These are phyloP conservation scores for Penicillium nucicola DNA, from an alignment of 495 filamentous ascomycete species.

Conservation along the genomic window DNA sequence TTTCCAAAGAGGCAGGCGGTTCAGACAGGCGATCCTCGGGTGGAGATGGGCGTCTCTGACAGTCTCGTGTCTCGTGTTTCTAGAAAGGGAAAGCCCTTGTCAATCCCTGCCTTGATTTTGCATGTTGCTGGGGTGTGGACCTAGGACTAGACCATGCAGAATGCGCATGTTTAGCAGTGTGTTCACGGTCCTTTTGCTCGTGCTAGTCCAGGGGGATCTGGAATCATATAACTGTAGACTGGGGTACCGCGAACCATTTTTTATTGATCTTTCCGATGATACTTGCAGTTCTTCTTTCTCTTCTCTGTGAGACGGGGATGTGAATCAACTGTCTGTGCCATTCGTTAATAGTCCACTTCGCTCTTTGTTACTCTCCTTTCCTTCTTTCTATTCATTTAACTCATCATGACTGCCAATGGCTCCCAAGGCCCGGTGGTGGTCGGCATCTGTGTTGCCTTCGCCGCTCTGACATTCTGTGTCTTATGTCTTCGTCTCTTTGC, in stretches of 20 bases:
- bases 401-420: conserved; percentile 17
- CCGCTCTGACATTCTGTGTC: conserved; percentile 31
- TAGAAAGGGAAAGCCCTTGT: not conserved
- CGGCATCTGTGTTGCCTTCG: conserved; percentile 34
- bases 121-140: conserved; percentile 1
- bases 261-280: not conserved
- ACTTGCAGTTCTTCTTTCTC: not conserved
- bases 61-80: conserved; percentile 2
- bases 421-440: conserved; percentile 31
- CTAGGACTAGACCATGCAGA: conserved; percentile 6
- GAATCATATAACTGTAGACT: conserved; percentile 1
- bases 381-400: not conserved
- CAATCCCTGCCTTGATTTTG: conserved; percentile 1
- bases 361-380: not conserved
- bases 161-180: not conserved
- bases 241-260: not conserved
- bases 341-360: not conserved
- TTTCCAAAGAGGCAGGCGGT: not conserved
- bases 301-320: not conserved
- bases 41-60: not conserved
- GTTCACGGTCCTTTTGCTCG: conserved; percentile 1
- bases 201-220: not conserved
- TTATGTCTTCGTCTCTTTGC: conserved; percentile 35
- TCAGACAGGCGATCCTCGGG: not conserved
- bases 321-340: conserved; percentile 1